phyloP scores from a whole-genome alignment of 192 early-diverging fungal genomes.

The Linnemannia elongata region DNA sequence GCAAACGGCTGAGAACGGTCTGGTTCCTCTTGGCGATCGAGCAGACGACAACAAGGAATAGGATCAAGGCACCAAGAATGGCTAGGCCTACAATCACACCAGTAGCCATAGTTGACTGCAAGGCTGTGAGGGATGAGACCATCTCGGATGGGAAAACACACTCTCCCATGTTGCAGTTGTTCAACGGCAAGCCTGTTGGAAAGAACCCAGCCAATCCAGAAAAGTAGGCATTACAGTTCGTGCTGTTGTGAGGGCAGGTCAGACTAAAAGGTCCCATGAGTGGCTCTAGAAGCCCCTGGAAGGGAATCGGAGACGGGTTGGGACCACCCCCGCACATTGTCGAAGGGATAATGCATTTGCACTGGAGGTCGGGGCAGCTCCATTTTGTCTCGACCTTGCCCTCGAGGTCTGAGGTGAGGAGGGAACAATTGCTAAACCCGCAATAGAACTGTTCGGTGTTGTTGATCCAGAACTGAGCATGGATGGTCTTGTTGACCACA shows the following conservation, averaged over 20 bases:
- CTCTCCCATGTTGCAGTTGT: slow-evolving; percentile 67
- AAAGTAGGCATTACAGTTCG: slow-evolving; percentile 58
- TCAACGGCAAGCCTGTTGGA: slow-evolving; percentile 63
- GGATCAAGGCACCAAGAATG: slow-evolving; percentile 40
- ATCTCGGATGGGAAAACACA: slow-evolving; percentile 63
- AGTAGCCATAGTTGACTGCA: slow-evolving; percentile 15
- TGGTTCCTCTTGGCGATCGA: slow-evolving; percentile 36
- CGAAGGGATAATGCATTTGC: slow-evolving; percentile 58
- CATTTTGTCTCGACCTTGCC: slow-evolving; percentile 37
- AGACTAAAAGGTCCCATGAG: slow-evolving; percentile 61
- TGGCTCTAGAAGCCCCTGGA: slow-evolving; percentile 50
- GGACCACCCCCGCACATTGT: slow-evolving; percentile 66
- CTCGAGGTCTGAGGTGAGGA: slow-evolving; percentile 37
- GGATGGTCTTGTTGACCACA: slow-evolving; percentile 33
- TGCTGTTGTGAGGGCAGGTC: slow-evolving; percentile 57
- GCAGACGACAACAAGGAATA: slow-evolving; percentile 31
- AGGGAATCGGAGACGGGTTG: slow-evolving; percentile 55
- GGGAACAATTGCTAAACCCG: slow-evolving; percentile 51
- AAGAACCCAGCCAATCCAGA: slow-evolving; percentile 63
- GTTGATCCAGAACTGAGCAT: slow-evolving; percentile 63
- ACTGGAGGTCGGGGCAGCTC: slow-evolving; percentile 59
- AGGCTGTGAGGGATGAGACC: background rate
- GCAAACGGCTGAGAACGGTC: slow-evolving; percentile 15
- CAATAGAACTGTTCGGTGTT: slow-evolving; percentile 68
- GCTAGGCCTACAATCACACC: slow-evolving; percentile 41